Conservation (phyloP, 202 grass and related monocot species). For the Elaeis oleifera region DNA sequence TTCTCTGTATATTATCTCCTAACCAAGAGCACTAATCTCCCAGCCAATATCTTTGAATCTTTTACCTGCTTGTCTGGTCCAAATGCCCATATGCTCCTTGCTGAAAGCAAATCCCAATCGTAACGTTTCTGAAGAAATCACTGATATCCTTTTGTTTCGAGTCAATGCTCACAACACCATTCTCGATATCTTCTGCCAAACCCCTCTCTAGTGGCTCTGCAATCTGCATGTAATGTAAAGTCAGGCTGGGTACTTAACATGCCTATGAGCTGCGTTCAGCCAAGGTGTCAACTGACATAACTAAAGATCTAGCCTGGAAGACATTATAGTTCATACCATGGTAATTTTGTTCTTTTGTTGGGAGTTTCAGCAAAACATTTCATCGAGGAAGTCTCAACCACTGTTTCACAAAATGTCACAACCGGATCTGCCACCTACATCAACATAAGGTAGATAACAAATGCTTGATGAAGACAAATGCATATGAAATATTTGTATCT, state of each 20-base stretch:
- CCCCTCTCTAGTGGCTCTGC: constrained; percentile 94
- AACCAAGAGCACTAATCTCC: no score
- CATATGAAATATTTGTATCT: no score
- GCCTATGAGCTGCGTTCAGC: not conserved
- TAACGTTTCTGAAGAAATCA: constrained; percentile 95
- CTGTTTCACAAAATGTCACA: constrained; percentile 98
- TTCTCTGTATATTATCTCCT: no score
- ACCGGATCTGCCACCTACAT: constrained; percentile 96
- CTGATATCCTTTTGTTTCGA: constrained; percentile 92
- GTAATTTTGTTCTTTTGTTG: constrained; percentile 99
- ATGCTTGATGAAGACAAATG: no score
- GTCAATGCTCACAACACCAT: constrained; percentile 80
- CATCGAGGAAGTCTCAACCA: constrained; percentile 97
- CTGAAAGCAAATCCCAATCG: constrained; percentile 95
- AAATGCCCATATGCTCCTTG: constrained; percentile 95
- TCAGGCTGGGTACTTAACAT: constrained; percentile 3
- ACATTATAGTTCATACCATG: constrained; percentile 38
- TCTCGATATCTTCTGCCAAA: constrained; percentile 95
- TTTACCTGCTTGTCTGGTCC: constrained; percentile 88
- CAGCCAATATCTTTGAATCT: no score
- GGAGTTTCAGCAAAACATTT: constrained; percentile 99
- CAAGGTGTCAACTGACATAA: no score
- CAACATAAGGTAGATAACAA: constrained; percentile 16
- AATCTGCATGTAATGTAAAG: constrained; percentile 42
- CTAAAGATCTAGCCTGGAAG: no score